Evolutionary conservation across 2,329 filamentous ascomycete genomes (phyloP).

Genomic region (Colletotrichum nymphaeae): DNA sequence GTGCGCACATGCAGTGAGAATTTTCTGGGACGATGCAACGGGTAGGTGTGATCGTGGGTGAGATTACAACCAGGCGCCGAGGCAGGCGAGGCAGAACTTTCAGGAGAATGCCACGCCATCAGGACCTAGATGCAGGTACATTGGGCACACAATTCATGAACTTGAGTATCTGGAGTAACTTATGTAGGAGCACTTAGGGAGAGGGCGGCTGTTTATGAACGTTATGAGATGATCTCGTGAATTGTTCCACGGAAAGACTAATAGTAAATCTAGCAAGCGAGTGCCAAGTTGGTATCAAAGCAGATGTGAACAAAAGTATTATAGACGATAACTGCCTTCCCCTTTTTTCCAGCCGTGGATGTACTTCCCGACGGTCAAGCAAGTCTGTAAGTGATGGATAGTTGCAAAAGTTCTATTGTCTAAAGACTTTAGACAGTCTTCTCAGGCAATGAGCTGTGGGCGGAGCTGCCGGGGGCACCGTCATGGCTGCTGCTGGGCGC

Average conservation of each 20-base stretch:
- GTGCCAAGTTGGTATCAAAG: slow-evolving; percentile 31
- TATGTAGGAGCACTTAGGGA: not conserved
- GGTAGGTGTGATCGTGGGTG: not conserved
- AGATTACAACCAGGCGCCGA: not conserved
- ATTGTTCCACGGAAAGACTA: not conserved
- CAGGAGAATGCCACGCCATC: no score
- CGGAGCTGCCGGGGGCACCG: slow-evolving; percentile 23
- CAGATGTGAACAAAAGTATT: slow-evolving; percentile 28
- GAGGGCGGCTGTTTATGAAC: not conserved
- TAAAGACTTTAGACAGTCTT: slow-evolving; percentile 27
- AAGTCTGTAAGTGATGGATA: not conserved
- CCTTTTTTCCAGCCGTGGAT: not conserved
- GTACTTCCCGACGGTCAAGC: not conserved
- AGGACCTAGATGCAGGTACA: no score
- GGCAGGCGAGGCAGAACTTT: not conserved
- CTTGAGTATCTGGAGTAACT: not conserved
- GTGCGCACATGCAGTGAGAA: not conserved
- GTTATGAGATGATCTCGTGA: not conserved
- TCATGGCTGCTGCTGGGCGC: slow-evolving; percentile 23
- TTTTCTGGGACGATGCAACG: not conserved
- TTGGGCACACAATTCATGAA: no score
- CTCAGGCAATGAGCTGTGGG: slow-evolving; percentile 36
- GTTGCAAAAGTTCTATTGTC: not conserved
- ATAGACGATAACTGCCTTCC: slow-evolving; percentile 2
- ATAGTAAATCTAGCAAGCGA: slow-evolving; percentile 27